Evolutionary conservation across 371 early-diverging fungal genomes (phyloP).

Genomic region (Mucor circinelloides): DNA sequence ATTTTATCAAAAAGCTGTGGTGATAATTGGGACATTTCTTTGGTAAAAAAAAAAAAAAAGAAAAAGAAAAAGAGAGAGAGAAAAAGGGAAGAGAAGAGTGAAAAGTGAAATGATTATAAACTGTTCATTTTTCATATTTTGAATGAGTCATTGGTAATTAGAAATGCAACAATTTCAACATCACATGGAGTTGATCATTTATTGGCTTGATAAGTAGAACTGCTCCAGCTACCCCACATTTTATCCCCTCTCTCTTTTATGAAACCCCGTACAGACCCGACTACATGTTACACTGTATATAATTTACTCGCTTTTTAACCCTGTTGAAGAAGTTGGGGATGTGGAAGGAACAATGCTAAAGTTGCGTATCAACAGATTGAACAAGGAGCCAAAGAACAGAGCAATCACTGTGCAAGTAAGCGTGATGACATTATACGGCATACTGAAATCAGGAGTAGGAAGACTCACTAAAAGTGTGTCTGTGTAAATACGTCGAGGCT

Average conservation of each 20-base stretch:
- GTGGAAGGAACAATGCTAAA: slow-evolving; percentile 44
- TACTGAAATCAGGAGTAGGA: slow-evolving; percentile 96
- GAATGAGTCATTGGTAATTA: slow-evolving; percentile 17
- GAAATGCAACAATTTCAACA: neutral
- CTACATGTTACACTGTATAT: slow-evolving; percentile 11
- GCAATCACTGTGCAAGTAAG: slow-evolving; percentile 94
- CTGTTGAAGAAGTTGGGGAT: neutral
- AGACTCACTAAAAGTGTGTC: slow-evolving; percentile 82
- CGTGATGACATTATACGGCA: slow-evolving; percentile 99
- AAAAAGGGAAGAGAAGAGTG: neutral
- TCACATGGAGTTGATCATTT: slow-evolving; percentile 16
- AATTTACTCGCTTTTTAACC: neutral
- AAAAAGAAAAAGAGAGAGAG: slow-evolving; percentile 5
- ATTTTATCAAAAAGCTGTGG: slow-evolving; percentile 73
- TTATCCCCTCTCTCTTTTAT: neutral
- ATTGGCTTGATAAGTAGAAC: neutral
- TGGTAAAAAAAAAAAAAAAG: slow-evolving; percentile 8
- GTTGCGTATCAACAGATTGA: slow-evolving; percentile 77
- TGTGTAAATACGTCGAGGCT: slow-evolving; percentile 70
- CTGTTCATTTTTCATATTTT: slow-evolving; percentile 2
- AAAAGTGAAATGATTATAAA: neutral
- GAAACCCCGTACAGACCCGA: slow-evolving; percentile 21
- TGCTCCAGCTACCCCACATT: slow-evolving; percentile 22
- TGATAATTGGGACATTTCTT: slow-evolving; percentile 56
- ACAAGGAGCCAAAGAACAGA: slow-evolving; percentile 92